phyloP scores from a whole-genome alignment of 2,329 filamentous ascomycete genomes.

The Alternaria triticimaculans region DNA sequence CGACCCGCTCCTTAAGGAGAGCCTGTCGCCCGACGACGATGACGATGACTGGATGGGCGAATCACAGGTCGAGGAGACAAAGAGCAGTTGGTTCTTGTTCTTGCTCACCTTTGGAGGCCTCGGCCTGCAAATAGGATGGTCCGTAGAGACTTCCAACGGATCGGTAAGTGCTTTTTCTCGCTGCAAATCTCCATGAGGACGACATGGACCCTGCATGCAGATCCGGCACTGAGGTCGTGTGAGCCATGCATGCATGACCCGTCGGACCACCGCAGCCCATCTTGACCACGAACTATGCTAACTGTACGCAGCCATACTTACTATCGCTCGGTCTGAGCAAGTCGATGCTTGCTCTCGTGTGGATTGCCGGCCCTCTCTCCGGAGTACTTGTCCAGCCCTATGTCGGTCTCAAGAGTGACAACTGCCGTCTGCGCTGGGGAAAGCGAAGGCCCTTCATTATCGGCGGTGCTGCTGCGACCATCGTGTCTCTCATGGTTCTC shows the following conservation, averaged over 20 bases:
- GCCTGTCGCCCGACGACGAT: slow-evolving; percentile 39
- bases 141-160: slow-evolving; percentile 91
- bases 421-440: slow-evolving; percentile 56
- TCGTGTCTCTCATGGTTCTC: slow-evolving; percentile 57
- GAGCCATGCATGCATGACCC: neutral
- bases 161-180: slow-evolving; percentile 60
- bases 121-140: slow-evolving; percentile 92
- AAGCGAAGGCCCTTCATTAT: slow-evolving; percentile 61
- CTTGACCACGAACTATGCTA: neutral
- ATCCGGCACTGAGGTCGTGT: neutral
- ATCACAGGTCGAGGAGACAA: slow-evolving; percentile 67
- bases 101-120: slow-evolving; percentile 86
- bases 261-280: neutral
- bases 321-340: slow-evolving; percentile 61
- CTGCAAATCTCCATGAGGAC: neutral
- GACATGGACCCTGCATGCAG: slow-evolving; percentile 10
- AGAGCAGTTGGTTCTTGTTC: slow-evolving; percentile 85
- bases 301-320: slow-evolving; percentile 54
- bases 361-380: slow-evolving; percentile 63
- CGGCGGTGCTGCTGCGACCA: slow-evolving; percentile 57
- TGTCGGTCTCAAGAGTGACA: slow-evolving; percentile 61
- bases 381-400: slow-evolving; percentile 62
- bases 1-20: slow-evolving; percentile 42
- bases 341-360: slow-evolving; percentile 59
- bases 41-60: slow-evolving; percentile 51